Conservation (phyloP, 176 grass and related monocot genomes). For the Alopecurus myosuroides region DNA sequence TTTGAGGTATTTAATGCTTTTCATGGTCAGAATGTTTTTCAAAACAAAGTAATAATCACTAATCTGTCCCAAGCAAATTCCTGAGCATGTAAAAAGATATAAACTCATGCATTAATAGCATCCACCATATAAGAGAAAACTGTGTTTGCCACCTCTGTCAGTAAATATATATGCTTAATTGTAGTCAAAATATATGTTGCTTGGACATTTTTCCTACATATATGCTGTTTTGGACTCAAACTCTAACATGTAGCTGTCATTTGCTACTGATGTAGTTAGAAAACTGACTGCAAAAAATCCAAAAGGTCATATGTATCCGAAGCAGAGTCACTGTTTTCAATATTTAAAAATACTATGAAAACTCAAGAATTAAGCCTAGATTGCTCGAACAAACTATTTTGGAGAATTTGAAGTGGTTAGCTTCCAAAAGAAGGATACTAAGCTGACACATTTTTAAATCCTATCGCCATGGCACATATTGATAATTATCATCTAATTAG, state of each 20-base stretch:
- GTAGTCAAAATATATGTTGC: neutral
- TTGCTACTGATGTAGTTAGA: neutral
- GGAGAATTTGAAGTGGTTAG: neutral
- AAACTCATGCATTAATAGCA: too few species aligned
- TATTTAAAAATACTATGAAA: neutral
- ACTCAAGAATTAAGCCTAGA: neutral
- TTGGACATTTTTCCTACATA: neutral
- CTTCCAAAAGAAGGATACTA: neutral
- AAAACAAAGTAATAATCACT: too few species aligned
- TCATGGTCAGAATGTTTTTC: too few species aligned
- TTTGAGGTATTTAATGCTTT: too few species aligned
- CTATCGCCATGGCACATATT: neutral
- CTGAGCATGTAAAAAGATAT: too few species aligned
- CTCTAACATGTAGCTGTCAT: too few species aligned
- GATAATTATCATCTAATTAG: neutral
- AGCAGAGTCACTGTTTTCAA: neutral
- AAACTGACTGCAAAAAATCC: neutral
- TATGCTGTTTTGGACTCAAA: neutral
- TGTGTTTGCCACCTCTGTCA: neutral
- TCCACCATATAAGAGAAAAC: too few species aligned
- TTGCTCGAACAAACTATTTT: neutral
- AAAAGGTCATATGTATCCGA: neutral
- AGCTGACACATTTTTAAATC: neutral
- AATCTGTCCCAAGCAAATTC: too few species aligned
- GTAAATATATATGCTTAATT: neutral